Evolutionary conservation across 768 basidiomycete genomes (phyloP).

Genomic region (Mycena indigotica): DNA sequence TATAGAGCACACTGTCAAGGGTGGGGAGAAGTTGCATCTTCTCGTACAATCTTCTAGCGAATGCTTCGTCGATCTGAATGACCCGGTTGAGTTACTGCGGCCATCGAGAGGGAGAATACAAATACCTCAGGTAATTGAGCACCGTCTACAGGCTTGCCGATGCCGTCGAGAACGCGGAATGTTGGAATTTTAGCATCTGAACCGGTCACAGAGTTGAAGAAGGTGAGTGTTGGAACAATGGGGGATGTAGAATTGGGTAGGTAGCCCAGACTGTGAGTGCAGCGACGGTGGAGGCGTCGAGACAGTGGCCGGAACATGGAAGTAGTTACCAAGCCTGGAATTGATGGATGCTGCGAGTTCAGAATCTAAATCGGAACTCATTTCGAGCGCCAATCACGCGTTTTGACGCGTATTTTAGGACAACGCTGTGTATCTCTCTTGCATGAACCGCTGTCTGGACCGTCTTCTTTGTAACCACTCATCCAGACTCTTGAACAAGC

Average conservation of each 20-base stretch:
- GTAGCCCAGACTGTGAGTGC: slow-evolving; percentile 23
- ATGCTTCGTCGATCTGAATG: slow-evolving; percentile 62
- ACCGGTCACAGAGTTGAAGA: slow-evolving; percentile 77
- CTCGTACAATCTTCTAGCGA: slow-evolving; percentile 75
- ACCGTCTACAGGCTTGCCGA: slow-evolving; percentile 71
- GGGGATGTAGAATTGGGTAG: slow-evolving; percentile 56
- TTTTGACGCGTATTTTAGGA: too few relatives aligned
- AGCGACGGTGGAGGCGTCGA: slow-evolving; percentile 9
- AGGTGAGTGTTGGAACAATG: slow-evolving; percentile 68
- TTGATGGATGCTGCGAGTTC: background rate
- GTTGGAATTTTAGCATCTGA: slow-evolving; percentile 74
- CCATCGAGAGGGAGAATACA: background rate
- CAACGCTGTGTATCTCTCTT: too few relatives aligned
- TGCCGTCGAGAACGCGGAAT: slow-evolving; percentile 82
- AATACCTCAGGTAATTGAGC: slow-evolving; percentile 76
- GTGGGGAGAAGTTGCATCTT: slow-evolving; percentile 80
- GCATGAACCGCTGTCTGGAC: too few relatives aligned
- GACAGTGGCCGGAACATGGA: slow-evolving; percentile 7
- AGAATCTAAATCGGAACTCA: too few relatives aligned
- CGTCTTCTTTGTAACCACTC: too few relatives aligned
- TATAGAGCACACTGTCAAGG: slow-evolving; percentile 86
- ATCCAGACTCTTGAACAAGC: too few relatives aligned
- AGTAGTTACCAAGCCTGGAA: slow-evolving; percentile 1
- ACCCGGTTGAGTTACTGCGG: background rate
- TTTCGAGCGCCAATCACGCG: too few relatives aligned